phyloP scores from a whole-genome alignment of 2,329 filamentous ascomycete species.

The Helminthosporium solani region DNA sequence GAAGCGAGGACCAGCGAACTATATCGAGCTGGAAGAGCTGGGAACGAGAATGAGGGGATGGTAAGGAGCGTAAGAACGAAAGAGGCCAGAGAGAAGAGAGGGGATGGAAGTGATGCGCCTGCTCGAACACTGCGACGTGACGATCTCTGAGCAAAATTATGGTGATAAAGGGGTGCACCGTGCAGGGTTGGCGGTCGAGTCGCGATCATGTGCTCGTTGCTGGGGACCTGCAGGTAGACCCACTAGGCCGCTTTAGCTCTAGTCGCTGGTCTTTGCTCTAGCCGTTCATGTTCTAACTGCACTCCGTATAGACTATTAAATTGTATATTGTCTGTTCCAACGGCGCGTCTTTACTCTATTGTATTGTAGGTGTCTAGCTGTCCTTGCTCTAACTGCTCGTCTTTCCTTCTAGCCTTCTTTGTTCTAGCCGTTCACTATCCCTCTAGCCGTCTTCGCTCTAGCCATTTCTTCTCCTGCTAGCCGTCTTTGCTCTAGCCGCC shows the following conservation, averaged over 20 bases:
- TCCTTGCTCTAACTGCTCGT: too few relatives aligned
- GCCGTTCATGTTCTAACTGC: conserved; percentile 5
- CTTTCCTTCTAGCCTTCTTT: too few relatives aligned
- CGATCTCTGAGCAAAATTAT: conserved; percentile 8
- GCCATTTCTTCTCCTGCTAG: too few relatives aligned
- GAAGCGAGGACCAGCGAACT: conserved; percentile 12
- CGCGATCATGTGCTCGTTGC: too few relatives aligned
- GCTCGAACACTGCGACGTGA: not conserved
- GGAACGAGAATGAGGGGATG: conserved; percentile 7
- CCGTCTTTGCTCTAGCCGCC: conserved; percentile 11
- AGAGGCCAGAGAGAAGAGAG: conserved; percentile 9
- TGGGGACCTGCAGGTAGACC: conserved; percentile 1
- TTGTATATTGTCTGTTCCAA: too few relatives aligned
- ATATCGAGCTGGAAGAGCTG: not conserved
- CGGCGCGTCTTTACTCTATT: too few relatives aligned
- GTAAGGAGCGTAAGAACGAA: not conserved
- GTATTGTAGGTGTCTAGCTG: too few relatives aligned
- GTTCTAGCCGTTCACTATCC: too few relatives aligned
- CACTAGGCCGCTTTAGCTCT: too few relatives aligned
- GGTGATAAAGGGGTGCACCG: conserved; percentile 16
- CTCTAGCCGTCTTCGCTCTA: too few relatives aligned
- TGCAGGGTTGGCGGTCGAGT: conserved; percentile 7
- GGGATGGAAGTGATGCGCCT: conserved; percentile 1
- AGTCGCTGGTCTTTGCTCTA: conserved; percentile 12
- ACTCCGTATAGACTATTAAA: too few relatives aligned